A percentile compares a stretch with the other conserved stretches of the same genome.
phyloP scores from a whole-genome alignment of 139 green algal genomes.

The Chlamydomonas sp. region DNA sequence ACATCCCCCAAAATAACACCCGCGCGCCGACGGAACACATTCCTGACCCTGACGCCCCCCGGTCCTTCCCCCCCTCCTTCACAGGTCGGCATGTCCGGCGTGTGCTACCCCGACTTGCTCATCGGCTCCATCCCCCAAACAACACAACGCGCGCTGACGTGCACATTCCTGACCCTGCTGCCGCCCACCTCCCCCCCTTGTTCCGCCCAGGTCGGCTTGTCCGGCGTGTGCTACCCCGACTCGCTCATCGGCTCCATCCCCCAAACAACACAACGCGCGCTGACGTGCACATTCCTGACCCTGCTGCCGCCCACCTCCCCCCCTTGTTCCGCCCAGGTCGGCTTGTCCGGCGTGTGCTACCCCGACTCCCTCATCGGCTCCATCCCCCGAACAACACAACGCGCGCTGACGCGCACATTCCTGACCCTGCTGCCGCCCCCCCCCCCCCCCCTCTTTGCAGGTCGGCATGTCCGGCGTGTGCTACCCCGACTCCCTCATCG shows the following conservation, averaged over 20 bases:
- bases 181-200: too few species aligned
- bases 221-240: conserved; percentile 93
- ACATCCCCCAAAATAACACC: too few species aligned
- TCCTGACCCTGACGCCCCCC: too few species aligned
- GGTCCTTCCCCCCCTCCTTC: too few species aligned
- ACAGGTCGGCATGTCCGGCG: conserved; percentile 93
- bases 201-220: too few species aligned
- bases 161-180: background rate
- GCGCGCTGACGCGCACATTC: background rate
- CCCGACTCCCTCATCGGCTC: conserved; percentile 90
- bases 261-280: too few species aligned
- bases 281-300: background rate
- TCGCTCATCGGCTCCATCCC: conserved; percentile 90
- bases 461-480: conserved; percentile 95
- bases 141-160: background rate
- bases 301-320: too few species aligned
- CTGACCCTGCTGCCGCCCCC: too few species aligned
- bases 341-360: conserved; percentile 95
- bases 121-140: conserved; percentile 96
- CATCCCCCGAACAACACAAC: too few species aligned
- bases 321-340: too few species aligned
- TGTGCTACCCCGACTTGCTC: conserved; percentile 96
- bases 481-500: conserved; percentile 97
- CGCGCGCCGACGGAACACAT: background rate
- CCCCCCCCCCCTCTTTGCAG: too few species aligned